Conservation (phyloP, 202 grass and related monocot species). For the Carex sylvatica region DNA sequence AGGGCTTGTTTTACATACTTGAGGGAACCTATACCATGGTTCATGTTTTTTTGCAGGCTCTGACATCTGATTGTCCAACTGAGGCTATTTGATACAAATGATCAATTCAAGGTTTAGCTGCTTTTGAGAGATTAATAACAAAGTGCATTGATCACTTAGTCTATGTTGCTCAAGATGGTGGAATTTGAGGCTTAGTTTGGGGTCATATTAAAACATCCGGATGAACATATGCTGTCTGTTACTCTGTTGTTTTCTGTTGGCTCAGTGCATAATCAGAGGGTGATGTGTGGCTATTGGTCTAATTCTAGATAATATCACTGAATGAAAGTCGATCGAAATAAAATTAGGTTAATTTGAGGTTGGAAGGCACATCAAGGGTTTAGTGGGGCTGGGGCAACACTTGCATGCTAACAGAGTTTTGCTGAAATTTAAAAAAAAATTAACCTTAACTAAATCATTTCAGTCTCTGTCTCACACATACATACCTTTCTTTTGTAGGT, state of each 20-base stretch:
- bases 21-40: background rate
- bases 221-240: background rate
- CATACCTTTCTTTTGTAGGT: slow-evolving; percentile 45
- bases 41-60: background rate
- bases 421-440: background rate
- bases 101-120: background rate
- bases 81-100: background rate
- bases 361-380: background rate
- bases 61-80: background rate
- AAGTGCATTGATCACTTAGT: background rate
- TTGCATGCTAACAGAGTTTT: background rate
- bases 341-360: slow-evolving; percentile 2
- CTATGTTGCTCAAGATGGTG: background rate
- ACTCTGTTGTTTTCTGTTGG: background rate
- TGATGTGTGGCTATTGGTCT: background rate
- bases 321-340: background rate
- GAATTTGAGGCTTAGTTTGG: background rate
- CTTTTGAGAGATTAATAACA: background rate
- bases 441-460: background rate
- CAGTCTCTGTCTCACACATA: background rate
- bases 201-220: background rate
- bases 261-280: background rate
- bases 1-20: background rate
- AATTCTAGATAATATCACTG: background rate
- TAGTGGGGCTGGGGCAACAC: background rate